Conservation (phyloP, 371 early-diverging fungal species). For the Haplosporangium sp. region DNA sequence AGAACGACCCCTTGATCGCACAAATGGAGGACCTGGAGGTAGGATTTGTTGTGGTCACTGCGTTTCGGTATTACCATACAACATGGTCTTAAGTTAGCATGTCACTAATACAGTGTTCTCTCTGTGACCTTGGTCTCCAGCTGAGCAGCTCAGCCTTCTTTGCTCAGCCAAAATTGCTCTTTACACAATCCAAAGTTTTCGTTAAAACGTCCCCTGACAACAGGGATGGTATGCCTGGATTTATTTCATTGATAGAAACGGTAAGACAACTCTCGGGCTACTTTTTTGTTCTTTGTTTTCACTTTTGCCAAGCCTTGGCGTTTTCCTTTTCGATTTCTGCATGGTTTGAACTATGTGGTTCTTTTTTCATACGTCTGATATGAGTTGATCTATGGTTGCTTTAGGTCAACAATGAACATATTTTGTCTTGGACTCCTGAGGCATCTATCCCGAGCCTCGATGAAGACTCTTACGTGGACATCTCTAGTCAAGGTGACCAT, state of each 20-base stretch:
- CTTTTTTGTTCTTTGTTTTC: not conserved
- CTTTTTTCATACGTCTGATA: not conserved
- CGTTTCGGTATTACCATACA: no score
- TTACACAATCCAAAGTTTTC: slow-evolving; percentile 40
- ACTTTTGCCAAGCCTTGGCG: slow-evolving; percentile 23
- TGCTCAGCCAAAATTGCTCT: slow-evolving; percentile 34
- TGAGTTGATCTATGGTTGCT: no score
- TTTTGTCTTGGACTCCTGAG: slow-evolving; percentile 66
- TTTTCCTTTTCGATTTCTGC: slow-evolving; percentile 1
- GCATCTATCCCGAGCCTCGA: slow-evolving; percentile 62
- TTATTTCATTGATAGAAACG: slow-evolving; percentile 43
- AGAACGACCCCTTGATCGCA: slow-evolving; percentile 43
- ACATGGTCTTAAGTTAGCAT: no score
- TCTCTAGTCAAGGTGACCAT: slow-evolving; percentile 48
- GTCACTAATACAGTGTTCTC: not conserved
- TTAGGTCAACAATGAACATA: slow-evolving; percentile 36
- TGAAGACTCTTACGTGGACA: slow-evolving; percentile 62
- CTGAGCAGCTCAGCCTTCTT: slow-evolving; percentile 14
- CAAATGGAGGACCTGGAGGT: slow-evolving; percentile 55
- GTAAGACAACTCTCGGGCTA: slow-evolving; percentile 12
- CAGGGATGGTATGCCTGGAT: slow-evolving; percentile 49
- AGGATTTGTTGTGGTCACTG: not conserved
- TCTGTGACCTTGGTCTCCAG: slow-evolving; percentile 6
- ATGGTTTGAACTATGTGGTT: not conserved
- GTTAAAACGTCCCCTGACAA: slow-evolving; percentile 40